Conservation (phyloP, 2,329 filamentous ascomycete genomes). For the Curvularia sp. region DNA sequence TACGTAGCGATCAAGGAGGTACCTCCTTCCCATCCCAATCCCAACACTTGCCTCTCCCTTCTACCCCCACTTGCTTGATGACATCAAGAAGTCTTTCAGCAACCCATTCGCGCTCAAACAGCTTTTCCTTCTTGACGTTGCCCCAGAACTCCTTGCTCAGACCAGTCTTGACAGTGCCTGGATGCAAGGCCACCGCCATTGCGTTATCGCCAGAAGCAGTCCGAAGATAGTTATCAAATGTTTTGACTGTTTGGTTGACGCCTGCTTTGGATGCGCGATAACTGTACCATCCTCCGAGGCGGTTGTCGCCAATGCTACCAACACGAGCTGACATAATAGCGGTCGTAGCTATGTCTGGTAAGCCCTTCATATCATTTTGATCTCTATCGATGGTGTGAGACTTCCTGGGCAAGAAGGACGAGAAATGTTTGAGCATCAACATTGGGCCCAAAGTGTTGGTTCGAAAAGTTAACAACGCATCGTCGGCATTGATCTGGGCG, state of each 20-base stretch:
- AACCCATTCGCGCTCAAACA: constrained; percentile 72
- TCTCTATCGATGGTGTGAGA: constrained; percentile 13
- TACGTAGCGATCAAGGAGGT: constrained; percentile 35
- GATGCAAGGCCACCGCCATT: constrained; percentile 75
- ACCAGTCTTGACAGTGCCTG: constrained; percentile 79
- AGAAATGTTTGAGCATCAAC: constrained; percentile 79
- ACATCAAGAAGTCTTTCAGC: constrained; percentile 70
- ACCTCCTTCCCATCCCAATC: constrained; percentile 52
- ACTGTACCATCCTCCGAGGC: constrained; percentile 79
- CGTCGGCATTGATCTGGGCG: constrained; percentile 66
- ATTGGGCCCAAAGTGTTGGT: constrained; percentile 78
- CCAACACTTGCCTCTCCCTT: constrained; percentile 51
- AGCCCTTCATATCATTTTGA: constrained; percentile 31
- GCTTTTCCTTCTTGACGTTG: constrained; percentile 65
- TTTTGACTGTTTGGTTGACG: constrained; percentile 74
- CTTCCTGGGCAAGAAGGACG: constrained; percentile 70
- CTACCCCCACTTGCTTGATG: constrained; percentile 69
- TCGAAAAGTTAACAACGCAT: constrained; percentile 72
- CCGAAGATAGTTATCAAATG: constrained; percentile 71
- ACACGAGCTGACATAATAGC: constrained; percentile 81
- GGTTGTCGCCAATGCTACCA: constrained; percentile 75
- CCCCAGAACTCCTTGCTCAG: constrained; percentile 77
- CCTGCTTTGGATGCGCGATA: constrained; percentile 80
- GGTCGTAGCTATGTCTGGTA: constrained; percentile 67
- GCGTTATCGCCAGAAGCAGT: constrained; percentile 67